Conservation (phyloP, 805 yeast genomes). For the Candida gorgasii region DNA sequence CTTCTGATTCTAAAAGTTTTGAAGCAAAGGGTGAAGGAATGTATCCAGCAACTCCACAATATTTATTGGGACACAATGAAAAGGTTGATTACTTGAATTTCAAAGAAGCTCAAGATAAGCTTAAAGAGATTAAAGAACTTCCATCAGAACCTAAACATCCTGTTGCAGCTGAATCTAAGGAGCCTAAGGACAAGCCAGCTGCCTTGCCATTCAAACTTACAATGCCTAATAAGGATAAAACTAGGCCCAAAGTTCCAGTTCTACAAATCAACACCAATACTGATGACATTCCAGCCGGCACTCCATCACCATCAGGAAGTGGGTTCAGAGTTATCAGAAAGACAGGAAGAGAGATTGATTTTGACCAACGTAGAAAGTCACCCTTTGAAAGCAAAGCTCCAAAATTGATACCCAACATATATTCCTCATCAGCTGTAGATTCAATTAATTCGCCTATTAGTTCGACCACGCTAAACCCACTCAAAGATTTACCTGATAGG, state of each 20-base stretch:
- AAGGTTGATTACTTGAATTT: constrained; percentile 57
- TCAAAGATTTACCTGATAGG: constrained; percentile 23
- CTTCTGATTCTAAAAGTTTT: constrained; percentile 56
- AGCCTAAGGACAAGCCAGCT: background rate
- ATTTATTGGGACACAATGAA: constrained; percentile 46
- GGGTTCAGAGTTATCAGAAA: constrained; percentile 67
- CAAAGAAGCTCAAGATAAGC: constrained; percentile 38
- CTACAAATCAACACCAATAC: constrained; percentile 17
- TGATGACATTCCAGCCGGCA: background rate
- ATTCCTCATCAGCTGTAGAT: constrained; percentile 32
- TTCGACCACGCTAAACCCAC: constrained; percentile 34
- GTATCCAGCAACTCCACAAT: constrained; percentile 71
- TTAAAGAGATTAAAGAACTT: constrained; percentile 18
- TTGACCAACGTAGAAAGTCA: constrained; percentile 74
- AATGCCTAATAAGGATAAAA: constrained; percentile 12
- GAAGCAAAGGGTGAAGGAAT: constrained; percentile 43
- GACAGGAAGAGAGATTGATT: constrained; percentile 73
- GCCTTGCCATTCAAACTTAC: constrained; percentile 14
- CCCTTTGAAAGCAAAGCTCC: constrained; percentile 59
- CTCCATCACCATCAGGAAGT: constrained; percentile 2
- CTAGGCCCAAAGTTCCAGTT: constrained; percentile 13
- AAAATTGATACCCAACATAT: constrained; percentile 35
- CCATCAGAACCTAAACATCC: background rate
- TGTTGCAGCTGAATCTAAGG: background rate
- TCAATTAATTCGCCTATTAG: constrained; percentile 32